Percentiles rank a stretch among this genome's conserved stretches.
Conservation (phyloP, 202 grass and related monocot genomes). For the Elaeis oleifera region DNA sequence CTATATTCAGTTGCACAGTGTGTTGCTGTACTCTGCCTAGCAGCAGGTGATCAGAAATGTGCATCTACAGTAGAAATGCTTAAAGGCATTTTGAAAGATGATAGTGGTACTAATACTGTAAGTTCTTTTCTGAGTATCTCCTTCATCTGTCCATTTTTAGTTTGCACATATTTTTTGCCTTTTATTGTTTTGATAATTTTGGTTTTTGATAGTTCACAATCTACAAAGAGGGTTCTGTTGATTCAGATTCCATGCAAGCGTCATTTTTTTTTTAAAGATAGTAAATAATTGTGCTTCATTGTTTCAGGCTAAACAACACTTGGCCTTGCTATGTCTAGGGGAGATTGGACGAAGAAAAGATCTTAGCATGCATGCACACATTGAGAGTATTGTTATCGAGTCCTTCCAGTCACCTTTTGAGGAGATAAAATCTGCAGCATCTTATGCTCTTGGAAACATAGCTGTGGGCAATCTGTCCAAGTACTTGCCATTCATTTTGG, state of each 20-base stretch:
- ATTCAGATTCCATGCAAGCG: too few relatives aligned
- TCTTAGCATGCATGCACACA: constrained; percentile 72
- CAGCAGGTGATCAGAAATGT: constrained; percentile 94
- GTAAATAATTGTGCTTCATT: constrained; percentile 3
- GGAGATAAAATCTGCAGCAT: constrained; percentile 98
- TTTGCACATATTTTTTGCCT: too few relatives aligned
- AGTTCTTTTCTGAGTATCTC: constrained; percentile 19
- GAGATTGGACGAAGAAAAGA: constrained; percentile 97
- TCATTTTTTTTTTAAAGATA: too few relatives aligned
- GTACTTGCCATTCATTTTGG: constrained; percentile 95
- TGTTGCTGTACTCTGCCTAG: constrained; percentile 96
- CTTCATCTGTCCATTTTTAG: constrained; percentile 13
- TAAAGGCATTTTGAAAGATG: constrained; percentile 87
- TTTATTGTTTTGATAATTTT: too few relatives aligned
- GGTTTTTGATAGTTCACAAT: too few relatives aligned
- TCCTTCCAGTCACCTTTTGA: constrained; percentile 99
- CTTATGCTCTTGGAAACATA: constrained; percentile 98
- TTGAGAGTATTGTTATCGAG: constrained; percentile 97
- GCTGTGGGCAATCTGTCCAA: constrained; percentile 97
- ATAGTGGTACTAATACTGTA: constrained; percentile 60
- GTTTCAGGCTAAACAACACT: constrained; percentile 87
- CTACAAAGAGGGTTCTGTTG: too few relatives aligned
- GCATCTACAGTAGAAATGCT: constrained; percentile 95
- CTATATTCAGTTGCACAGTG: constrained; percentile 93
- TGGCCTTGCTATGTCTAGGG: constrained; percentile 88